phyloP scores from a whole-genome alignment of 352 stramenopile species.

The Pythium biforme region DNA sequence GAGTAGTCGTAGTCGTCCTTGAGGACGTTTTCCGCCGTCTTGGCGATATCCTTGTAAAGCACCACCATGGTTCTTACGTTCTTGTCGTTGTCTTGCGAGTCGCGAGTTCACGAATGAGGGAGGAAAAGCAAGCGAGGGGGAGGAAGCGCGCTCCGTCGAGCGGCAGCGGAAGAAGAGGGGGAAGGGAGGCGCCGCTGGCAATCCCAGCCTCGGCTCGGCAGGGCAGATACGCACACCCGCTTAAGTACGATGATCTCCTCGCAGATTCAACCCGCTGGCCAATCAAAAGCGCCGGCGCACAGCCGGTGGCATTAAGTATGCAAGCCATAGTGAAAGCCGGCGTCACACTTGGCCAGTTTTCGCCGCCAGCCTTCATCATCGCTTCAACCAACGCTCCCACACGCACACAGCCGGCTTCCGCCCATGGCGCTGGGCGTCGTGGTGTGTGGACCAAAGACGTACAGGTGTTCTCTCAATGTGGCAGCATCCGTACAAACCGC shows the following conservation, averaged over 20 bases:
- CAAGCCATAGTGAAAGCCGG: not conserved
- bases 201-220: not conserved
- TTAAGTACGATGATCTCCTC: slow-evolving; percentile 44
- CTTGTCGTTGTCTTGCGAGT: slow-evolving; percentile 37
- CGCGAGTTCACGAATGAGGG: slow-evolving; percentile 51
- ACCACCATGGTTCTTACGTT: slow-evolving; percentile 62
- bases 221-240: slow-evolving; percentile 23
- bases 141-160: not conserved
- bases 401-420: not conserved
- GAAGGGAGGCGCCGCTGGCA: not conserved
- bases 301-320: slow-evolving; percentile 18
- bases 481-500: not conserved
- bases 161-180: slow-evolving; percentile 4
- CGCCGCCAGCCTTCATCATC: slow-evolving; percentile 31
- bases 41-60: slow-evolving; percentile 82
- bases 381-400: not conserved
- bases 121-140: slow-evolving; percentile 1
- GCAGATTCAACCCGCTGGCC: slow-evolving; percentile 33
- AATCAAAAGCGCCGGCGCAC: slow-evolving; percentile 24
- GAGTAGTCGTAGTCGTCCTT: slow-evolving; percentile 89
- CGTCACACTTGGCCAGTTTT: slow-evolving; percentile 25
- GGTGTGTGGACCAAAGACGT: not conserved
- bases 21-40: slow-evolving; percentile 76
- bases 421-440: not conserved
- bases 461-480: not conserved